phyloP scores from a whole-genome alignment of 139 green algal genomes.

The Chlamydomonas eustigma region DNA sequence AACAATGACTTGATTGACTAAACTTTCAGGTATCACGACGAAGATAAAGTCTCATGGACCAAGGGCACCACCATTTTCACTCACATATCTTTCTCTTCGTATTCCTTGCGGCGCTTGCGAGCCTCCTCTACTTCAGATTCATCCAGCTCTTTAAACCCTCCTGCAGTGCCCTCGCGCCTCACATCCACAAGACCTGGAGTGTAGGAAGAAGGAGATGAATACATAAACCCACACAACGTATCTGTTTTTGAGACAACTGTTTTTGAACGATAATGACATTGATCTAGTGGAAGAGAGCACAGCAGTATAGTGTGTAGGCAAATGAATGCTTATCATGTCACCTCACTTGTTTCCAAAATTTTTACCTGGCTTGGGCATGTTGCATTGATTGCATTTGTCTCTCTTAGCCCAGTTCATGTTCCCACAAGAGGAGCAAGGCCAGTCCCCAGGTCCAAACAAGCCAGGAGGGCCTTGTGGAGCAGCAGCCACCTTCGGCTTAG shows the following conservation, averaged over 20 bases:
- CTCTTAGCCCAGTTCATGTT: slow-evolving; percentile 79
- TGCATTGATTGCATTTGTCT: slow-evolving; percentile 67
- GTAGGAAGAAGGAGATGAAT: no score
- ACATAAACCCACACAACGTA: no score
- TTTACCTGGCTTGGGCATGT: slow-evolving; percentile 44
- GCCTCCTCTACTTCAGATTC: slow-evolving; percentile 66
- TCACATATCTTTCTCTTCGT: slow-evolving; percentile 47
- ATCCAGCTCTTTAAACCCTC: slow-evolving; percentile 51
- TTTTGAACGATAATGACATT: no score
- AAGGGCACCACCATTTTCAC: no score
- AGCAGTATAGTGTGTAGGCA: no score
- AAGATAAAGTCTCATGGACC: no score
- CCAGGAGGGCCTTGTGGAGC: slow-evolving; percentile 54
- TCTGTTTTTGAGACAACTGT: no score
- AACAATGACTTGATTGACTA: no score
- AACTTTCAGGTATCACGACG: no score
- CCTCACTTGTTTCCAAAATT: not conserved
- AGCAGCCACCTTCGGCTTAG: slow-evolving; percentile 27
- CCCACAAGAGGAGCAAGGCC: slow-evolving; percentile 71
- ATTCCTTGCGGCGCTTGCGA: slow-evolving; percentile 48
- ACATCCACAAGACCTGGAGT: slow-evolving; percentile 28
- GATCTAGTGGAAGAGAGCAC: no score
- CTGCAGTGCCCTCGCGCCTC: slow-evolving; percentile 43
- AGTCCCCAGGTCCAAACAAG: slow-evolving; percentile 63
- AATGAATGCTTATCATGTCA: not conserved